phyloP scores from a whole-genome alignment of 345 rosid species.

The Euphorbia pulcherrima region DNA sequence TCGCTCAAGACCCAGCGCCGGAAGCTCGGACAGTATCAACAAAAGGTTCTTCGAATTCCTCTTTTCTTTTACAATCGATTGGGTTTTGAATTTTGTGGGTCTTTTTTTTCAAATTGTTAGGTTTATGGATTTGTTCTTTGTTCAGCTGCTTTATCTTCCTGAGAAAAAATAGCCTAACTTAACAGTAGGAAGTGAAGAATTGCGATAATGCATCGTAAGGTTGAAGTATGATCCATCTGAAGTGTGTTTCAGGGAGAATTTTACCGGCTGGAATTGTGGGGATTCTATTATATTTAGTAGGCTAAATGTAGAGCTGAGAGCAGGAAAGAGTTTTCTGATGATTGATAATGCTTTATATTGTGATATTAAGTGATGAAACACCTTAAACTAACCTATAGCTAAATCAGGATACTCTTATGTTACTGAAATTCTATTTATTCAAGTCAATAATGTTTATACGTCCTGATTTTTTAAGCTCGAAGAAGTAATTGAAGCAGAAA shows the following conservation, averaged over 20 bases:
- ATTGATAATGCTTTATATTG: not conserved
- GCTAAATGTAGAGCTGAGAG: not conserved
- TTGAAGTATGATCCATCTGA: not conserved
- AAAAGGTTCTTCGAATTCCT: slow-evolving; percentile 44
- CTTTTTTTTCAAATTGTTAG: not conserved
- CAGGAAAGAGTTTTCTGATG: not conserved
- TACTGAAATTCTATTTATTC: not conserved
- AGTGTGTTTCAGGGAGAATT: not conserved
- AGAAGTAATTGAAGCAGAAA: slow-evolving; percentile 81
- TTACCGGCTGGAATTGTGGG: not conserved
- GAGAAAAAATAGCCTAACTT: not conserved
- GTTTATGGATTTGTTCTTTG: not conserved
- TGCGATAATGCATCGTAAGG: not conserved
- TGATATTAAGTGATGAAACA: not conserved
- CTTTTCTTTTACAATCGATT: not conserved
- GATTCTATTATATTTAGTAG: not conserved
- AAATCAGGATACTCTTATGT: not conserved
- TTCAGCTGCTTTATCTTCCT: not conserved
- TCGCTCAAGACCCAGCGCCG: slow-evolving; percentile 95
- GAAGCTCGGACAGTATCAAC: slow-evolving; percentile 87
- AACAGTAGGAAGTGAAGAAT: not conserved
- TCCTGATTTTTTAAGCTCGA: slow-evolving; percentile 49
- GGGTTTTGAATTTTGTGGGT: not conserved
- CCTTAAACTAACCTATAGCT: not conserved
- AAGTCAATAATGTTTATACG: not conserved